Evolutionary conservation across 2,329 filamentous ascomycete genomes (phyloP).

Genomic region (Coleophoma eucalyptorum): DNA sequence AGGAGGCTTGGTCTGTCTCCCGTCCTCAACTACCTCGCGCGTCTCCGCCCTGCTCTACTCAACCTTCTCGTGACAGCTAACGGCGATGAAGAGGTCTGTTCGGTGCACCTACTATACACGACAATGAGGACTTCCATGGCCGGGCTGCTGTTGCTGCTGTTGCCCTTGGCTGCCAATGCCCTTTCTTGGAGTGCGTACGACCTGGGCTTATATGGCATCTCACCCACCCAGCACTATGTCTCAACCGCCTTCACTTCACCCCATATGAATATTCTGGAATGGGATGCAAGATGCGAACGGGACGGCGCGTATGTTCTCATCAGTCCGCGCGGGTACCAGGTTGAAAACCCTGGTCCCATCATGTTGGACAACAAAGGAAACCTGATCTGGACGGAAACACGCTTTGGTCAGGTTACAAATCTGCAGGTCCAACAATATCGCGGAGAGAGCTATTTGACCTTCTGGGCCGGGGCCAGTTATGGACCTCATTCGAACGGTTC

Average conservation of each 20-base stretch:
- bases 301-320: constrained; percentile 8
- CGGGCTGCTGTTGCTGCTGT: neutral
- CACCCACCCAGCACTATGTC: constrained; percentile 12
- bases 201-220: constrained; percentile 2
- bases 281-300: constrained; percentile 6
- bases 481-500: neutral
- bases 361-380: constrained; percentile 10
- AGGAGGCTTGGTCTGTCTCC: too few species aligned
- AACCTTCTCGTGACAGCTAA: too few species aligned
- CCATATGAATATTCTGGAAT: constrained; percentile 8
- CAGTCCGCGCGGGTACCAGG: constrained; percentile 8
- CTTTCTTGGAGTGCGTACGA: neutral
- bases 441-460: constrained; percentile 40
- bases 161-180: neutral
- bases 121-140: neutral
- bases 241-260: constrained; percentile 18
- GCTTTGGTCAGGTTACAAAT: constrained; percentile 5
- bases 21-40: too few species aligned
- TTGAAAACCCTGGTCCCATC: constrained; percentile 10
- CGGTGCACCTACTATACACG: too few species aligned
- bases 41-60: too few species aligned
- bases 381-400: constrained; percentile 12
- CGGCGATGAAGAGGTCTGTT: too few species aligned
- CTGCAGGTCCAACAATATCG: constrained; percentile 32
- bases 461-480: constrained; percentile 29